Percentiles rank a stretch among this genome's conserved stretches.
phyloP scores from a whole-genome alignment of 371 early-diverging fungal species.

The Smittium culicis region DNA sequence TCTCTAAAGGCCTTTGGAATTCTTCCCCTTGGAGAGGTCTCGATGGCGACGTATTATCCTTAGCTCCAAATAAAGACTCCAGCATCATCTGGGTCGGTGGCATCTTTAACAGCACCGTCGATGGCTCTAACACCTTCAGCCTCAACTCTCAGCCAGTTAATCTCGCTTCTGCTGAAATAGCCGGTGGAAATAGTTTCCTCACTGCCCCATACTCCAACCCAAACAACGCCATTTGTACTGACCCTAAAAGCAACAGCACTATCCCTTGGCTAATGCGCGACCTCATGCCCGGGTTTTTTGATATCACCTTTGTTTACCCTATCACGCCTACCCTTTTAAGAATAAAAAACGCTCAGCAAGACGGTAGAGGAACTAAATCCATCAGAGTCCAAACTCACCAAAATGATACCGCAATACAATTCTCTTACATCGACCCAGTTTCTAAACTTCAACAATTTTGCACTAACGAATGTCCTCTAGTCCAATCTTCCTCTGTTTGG shows the following conservation, averaged over 20 bases:
- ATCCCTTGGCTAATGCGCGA: slow-evolving; percentile 52
- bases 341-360: slow-evolving; percentile 42
- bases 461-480: slow-evolving; percentile 42
- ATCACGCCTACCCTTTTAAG: slow-evolving; percentile 52
- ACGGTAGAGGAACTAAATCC: slow-evolving; percentile 47
- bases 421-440: slow-evolving; percentile 47
- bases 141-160: slow-evolving; percentile 26
- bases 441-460: slow-evolving; percentile 35
- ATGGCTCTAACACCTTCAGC: slow-evolving; percentile 21
- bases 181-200: slow-evolving; percentile 28
- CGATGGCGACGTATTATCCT: slow-evolving; percentile 23
- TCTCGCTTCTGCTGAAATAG: slow-evolving; percentile 17
- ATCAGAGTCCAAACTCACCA: slow-evolving; percentile 42
- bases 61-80: slow-evolving; percentile 15
- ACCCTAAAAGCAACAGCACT: slow-evolving; percentile 20
- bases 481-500: slow-evolving; percentile 30
- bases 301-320: slow-evolving; percentile 39
- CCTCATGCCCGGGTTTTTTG: slow-evolving; percentile 47
- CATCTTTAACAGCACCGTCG: slow-evolving; percentile 21
- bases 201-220: slow-evolving; percentile 31
- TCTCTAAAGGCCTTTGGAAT: slow-evolving; percentile 15
- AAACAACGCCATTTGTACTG: slow-evolving; percentile 35
- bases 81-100: slow-evolving; percentile 27
- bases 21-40: slow-evolving; percentile 24
- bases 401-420: slow-evolving; percentile 33